Evolutionary conservation across 208 protist species (phyloP).

Genomic region (Acanthamoeba healyi): DNA sequence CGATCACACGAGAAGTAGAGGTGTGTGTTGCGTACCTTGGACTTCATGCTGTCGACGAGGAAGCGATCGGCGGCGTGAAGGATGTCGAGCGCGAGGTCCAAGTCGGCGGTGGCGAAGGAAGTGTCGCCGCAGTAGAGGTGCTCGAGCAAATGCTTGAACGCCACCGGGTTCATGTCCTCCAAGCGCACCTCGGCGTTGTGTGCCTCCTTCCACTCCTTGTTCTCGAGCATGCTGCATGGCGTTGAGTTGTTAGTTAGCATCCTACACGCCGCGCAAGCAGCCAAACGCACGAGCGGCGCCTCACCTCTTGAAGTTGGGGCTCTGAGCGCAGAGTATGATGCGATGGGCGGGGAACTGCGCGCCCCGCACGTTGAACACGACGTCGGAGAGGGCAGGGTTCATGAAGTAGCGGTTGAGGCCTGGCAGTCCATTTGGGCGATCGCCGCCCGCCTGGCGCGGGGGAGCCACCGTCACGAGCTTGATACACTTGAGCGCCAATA

Average conservation of each 20-base stretch:
- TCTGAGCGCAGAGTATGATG: background rate
- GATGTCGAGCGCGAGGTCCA: background rate
- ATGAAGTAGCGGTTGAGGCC: background rate
- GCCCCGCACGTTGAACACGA: background rate
- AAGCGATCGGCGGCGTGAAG: background rate
- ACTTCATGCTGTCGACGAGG: background rate
- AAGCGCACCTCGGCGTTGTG: background rate
- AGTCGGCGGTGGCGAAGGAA: background rate
- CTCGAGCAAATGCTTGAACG: background rate
- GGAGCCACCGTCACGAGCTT: background rate
- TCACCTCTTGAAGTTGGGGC: background rate
- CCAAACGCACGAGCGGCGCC: background rate
- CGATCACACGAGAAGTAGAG: no score
- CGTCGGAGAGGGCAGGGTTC: background rate
- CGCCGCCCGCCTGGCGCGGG: no score
- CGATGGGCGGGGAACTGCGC: background rate
- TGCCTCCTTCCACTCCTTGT: background rate
- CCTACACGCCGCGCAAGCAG: no score
- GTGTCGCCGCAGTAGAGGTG: background rate
- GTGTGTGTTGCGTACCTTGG: background rate
- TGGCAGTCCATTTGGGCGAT: background rate
- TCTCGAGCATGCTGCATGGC: slow-evolving; percentile 21
- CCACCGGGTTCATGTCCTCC: background rate
- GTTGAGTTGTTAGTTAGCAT: no score
- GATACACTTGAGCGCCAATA: background rate